Base-by-base conservation (phyloP, 768 basidiomycete species). In the Termitomyces sp. region DNA sequence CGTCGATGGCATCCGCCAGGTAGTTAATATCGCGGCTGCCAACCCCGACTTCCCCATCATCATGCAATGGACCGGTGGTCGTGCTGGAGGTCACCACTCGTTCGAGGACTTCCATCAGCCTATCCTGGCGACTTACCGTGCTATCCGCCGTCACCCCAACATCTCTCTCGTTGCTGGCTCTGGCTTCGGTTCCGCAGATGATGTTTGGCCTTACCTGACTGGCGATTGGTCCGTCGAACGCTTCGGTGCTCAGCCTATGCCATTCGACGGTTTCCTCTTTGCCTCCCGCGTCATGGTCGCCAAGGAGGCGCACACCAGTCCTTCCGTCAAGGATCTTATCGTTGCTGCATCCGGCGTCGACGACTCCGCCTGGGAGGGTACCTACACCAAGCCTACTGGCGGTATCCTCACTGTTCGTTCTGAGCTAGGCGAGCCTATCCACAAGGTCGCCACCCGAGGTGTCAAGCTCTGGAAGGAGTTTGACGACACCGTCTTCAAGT, bases 401-500 rank as follows among this genome's bases (percentile, higher is more conserved):
- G 96, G 97, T 36, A 89, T 98, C 64, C 82, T 98, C 60, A 98
- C 96, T 6, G 97, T 99, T 60, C 91, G 89, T 64, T 98, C 96
- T 4, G 97, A 99, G 79, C 84, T 99, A 49, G 95, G 95, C 40
- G 97, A 99, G 73, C 97, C 97, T 12, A 98, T 98, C 65, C 97
- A 99, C 79, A 99, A 99, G 80, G 92, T 99, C 69, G 95, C 97
- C 34, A 99, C 88, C 42, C 91, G 97, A 48, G 97, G 84, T 36
- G 93, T 99, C 72, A 98, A 92, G 79, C 81, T 99, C 42, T 99
- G 97, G 97, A 94, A 95, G 73, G 95, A 98, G 77, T 98, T 98
- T 70, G 97, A 99, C 67, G 88, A 96, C 66, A 93, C 88, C 24
- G 91, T 99, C 56, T 99, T 98, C 83, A 90, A 88, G 71, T 72